Conservation (phyloP, 441 rosid genomes). For the Daphne laureola region DNA sequence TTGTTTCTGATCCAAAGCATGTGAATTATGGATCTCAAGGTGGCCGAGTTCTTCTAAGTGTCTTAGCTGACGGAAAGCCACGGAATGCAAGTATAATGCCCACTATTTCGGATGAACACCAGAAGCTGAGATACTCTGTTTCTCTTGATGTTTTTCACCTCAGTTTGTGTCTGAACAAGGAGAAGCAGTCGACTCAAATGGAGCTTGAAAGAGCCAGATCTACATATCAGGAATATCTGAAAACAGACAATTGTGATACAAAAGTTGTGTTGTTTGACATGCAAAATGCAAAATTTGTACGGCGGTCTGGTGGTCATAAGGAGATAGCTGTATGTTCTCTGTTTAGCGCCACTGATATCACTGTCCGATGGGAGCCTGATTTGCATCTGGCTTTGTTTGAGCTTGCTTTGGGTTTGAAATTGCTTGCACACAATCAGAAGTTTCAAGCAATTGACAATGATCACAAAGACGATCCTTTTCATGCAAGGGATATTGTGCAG, state of each 20-base stretch:
- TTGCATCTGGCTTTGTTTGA: slow-evolving; percentile 75
- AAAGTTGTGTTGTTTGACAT: slow-evolving; percentile 70
- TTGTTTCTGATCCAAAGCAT: slow-evolving; percentile 85
- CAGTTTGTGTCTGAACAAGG: slow-evolving; percentile 72
- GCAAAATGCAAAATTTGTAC: slow-evolving; percentile 86
- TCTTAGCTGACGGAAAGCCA: slow-evolving; percentile 71
- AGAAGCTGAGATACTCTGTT: slow-evolving; percentile 64
- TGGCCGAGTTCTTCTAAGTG: slow-evolving; percentile 61
- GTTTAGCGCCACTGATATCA: slow-evolving; percentile 89
- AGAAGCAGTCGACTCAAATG: slow-evolving; percentile 81
- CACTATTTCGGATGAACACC: slow-evolving; percentile 45
- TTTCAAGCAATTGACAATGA: slow-evolving; percentile 37
- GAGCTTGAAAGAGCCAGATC: slow-evolving; percentile 93
- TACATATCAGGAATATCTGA: slow-evolving; percentile 69
- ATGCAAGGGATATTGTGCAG: slow-evolving; percentile 36
- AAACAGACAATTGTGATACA: slow-evolving; percentile 51
- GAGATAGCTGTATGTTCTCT: slow-evolving; percentile 89
- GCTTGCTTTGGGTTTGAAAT: slow-evolving; percentile 63
- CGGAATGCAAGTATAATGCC: slow-evolving; percentile 74
- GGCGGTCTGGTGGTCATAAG: slow-evolving; percentile 87
- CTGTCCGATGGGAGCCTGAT: slow-evolving; percentile 95
- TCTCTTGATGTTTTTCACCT: slow-evolving; percentile 78
- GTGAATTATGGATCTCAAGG: slow-evolving; percentile 99
- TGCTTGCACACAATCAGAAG: slow-evolving; percentile 53
- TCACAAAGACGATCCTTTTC: slow-evolving; percentile 28